Evolutionary conservation across 768 basidiomycete species (phyloP), one percentile per base, ranked within the genome.

Genomic region (Rhodocollybia butyracea): DNA sequence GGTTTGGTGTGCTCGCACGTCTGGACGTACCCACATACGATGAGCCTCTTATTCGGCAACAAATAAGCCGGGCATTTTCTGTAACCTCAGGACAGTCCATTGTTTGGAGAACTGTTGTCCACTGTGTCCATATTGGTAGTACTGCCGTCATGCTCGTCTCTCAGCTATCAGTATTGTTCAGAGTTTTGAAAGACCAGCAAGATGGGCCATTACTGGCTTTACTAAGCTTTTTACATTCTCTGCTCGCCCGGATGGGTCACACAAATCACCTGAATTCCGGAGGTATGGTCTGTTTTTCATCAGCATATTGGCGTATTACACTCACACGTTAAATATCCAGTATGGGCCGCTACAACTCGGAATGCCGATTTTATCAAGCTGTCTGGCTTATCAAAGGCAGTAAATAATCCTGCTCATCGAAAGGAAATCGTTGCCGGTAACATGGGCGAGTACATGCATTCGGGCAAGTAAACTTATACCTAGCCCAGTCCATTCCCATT

Each of bases 21-120:
- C 77, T 92, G 30, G 89, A 92, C 65, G 75, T 91, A 2, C 88
- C 89, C 1, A 89, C 89, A 0, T 91, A 82, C 55, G 78, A 85
- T 54, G 86, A 90, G 66, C 76, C 85, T 5, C 76, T 78, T 7
- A 73, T 90, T 7, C 85, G 85, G 59, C 74, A 79, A 26, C 88
- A 88, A 60, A 70, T 91, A 22, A 81, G 87, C 53, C 68, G 79
- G 26, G 75, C 78, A n/a, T 73, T 75, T 54, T 66, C 75, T n/a
- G n/a, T n/a, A 19, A 67, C 73, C 5, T 75, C 80, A 8, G 68
- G 70, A 52, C 72, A 72, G 5, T 80, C 73, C 46, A 75, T 86
- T 34, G 84, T 84, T 8, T 89, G 86, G 79, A 75, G 78, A 40
- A 83, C 82, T 11, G 72, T 91, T 31, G 66, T 70, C 24, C 71